Evolutionary conservation across 306 rosid genomes (phyloP).

Genomic region (Sicyos edulis): DNA sequence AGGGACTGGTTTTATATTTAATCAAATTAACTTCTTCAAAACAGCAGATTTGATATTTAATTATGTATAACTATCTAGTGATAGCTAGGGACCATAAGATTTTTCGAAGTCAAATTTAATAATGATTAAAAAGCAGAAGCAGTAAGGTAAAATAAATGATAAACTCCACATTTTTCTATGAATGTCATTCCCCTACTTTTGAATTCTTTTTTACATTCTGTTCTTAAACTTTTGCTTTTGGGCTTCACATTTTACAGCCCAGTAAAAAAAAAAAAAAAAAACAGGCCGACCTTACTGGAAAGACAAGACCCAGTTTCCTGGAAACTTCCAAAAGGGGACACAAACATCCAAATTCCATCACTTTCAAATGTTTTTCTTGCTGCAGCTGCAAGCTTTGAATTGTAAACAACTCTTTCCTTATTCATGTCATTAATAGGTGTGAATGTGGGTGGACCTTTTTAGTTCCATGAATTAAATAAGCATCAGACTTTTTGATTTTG

Average conservation of each 20-base stretch:
- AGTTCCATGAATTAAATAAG: not conserved
- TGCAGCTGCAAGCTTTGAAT: not conserved
- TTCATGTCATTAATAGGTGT: not conserved
- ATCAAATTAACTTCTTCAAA: too few relatives aligned
- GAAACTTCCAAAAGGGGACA: not conserved
- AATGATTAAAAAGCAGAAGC: too few relatives aligned
- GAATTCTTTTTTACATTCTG: not conserved
- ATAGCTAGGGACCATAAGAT: too few relatives aligned
- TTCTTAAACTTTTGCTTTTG: not conserved
- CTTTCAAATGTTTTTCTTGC: not conserved
- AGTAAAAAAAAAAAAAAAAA: not conserved
- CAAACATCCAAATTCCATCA: not conserved
- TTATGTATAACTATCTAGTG: too few relatives aligned
- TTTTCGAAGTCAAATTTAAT: too few relatives aligned
- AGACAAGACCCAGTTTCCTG: not conserved
- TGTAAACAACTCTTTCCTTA: not conserved
- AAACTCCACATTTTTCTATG: not conserved
- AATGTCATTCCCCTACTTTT: not conserved
- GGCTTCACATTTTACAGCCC: not conserved
- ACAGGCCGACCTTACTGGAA: not conserved
- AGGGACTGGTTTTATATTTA: too few relatives aligned
- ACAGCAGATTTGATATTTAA: too few relatives aligned
- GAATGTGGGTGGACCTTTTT: not conserved
- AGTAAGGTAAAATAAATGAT: too few relatives aligned
- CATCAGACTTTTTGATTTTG: not conserved